These are phyloP conservation scores for Myxozyma neotropica DNA, from an alignment of 805 yeast species.

Conservation along the genomic window DNA sequence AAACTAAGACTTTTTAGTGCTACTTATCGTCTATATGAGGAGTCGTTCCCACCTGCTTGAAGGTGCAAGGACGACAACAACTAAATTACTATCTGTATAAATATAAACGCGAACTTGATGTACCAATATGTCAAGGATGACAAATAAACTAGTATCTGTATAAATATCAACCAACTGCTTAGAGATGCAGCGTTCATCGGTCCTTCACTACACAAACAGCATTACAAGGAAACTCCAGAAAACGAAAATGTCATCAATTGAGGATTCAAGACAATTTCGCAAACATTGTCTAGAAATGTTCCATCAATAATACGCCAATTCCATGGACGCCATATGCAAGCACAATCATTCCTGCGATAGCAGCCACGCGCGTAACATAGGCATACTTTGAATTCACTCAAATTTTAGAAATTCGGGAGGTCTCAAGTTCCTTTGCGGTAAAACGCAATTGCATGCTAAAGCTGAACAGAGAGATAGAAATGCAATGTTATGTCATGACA, in stretches of 20 bases:
- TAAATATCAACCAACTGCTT: too few relatives aligned
- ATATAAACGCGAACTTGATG: too few relatives aligned
- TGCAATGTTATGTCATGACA: constrained; percentile 27
- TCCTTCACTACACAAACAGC: too few relatives aligned
- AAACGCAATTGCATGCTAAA: constrained; percentile 31
- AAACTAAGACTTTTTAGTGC: too few relatives aligned
- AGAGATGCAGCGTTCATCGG: too few relatives aligned
- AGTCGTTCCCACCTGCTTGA: too few relatives aligned
- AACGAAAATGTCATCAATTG: constrained; percentile 29
- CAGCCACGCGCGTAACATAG: constrained; percentile 6
- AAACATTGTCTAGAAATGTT: constrained; percentile 19
- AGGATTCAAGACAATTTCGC: constrained; percentile 28
- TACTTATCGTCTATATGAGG: too few relatives aligned
- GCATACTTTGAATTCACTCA: constrained; percentile 20
- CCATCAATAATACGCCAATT: constrained; percentile 25
- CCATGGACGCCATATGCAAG: constrained; percentile 29
- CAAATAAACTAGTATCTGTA: too few relatives aligned
- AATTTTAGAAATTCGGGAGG: constrained; percentile 27
- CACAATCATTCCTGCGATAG: constrained; percentile 11
- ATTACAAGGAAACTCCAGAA: background rate
- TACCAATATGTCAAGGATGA: too few relatives aligned
- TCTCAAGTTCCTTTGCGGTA: constrained; percentile 29
- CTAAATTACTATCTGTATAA: too few relatives aligned
- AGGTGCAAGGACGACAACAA: too few relatives aligned
- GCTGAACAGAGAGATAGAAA: constrained; percentile 25